Percentiles rank a stretch among this genome's conserved stretches.
Evolutionary conservation across 1,284 basidiomycete genomes (phyloP).

Genomic region (Pseudozyma thailandica): DNA sequence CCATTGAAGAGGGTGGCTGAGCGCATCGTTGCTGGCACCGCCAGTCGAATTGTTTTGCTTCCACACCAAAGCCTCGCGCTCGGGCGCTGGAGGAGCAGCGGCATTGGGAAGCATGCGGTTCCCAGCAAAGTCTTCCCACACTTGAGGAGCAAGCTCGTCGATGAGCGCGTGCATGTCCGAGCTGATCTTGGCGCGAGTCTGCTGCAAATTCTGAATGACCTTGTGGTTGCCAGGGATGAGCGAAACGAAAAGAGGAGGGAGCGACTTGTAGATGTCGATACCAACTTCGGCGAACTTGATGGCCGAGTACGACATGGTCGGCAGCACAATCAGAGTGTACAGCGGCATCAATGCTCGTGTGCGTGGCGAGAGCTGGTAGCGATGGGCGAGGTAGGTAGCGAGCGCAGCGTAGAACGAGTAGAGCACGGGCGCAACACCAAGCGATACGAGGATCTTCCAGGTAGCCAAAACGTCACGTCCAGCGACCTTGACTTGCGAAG

Average conservation of each 20-base stretch:
- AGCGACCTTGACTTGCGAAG: conserved; percentile 93
- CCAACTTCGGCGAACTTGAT: conserved; percentile 99
- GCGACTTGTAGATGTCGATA: conserved; percentile 97
- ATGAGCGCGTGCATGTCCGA: conserved; percentile 90
- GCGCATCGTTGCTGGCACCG: conserved; percentile 43
- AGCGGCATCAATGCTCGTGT: conserved; percentile 84
- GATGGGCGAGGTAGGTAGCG: conserved; percentile 80
- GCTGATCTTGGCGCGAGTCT: conserved; percentile 80
- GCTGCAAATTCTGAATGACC: conserved; percentile 82
- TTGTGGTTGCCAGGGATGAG: conserved; percentile 90
- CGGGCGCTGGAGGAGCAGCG: conserved; percentile 51
- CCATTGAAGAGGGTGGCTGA: conserved; percentile 73
- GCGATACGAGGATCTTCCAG: conserved; percentile 96
- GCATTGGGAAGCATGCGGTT: conserved; percentile 58
- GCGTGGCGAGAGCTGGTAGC: conserved; percentile 58
- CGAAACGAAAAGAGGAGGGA: conserved; percentile 89
- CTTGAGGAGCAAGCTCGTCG: conserved; percentile 74
- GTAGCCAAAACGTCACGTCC: conserved; percentile 95
- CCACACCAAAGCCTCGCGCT: conserved; percentile 52
- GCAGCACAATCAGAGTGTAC: conserved; percentile 79
- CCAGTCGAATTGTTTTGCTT: conserved; percentile 46
- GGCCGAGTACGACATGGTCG: conserved; percentile 90
- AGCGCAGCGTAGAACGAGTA: conserved; percentile 74
- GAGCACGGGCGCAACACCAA: conserved; percentile 87
- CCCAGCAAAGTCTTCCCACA: conserved; percentile 64